These are phyloP conservation scores for Cocos nucifera DNA, from an alignment of 176 grass and related monocot species.

Conservation along the genomic window DNA sequence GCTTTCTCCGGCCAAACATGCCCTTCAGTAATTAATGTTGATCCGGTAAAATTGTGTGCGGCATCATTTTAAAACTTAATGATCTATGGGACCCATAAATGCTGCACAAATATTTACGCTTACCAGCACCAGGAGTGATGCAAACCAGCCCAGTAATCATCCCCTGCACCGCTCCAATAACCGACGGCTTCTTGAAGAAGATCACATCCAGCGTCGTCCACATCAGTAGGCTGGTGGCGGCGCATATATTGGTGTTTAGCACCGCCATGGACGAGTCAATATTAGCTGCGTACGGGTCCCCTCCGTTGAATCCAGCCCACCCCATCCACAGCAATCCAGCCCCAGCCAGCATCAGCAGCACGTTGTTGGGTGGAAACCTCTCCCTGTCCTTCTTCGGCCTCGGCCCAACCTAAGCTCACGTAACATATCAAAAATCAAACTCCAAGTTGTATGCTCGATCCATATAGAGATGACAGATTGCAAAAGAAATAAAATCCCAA, in stretches of 20 bases:
- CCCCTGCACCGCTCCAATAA: slow-evolving; percentile 15
- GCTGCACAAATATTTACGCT: too few species aligned
- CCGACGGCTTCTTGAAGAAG: slow-evolving; percentile 19
- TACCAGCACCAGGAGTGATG: slow-evolving; percentile 16
- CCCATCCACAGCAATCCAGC: slow-evolving; percentile 18
- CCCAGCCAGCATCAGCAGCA: slow-evolving; percentile 7
- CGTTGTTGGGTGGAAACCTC: slow-evolving; percentile 16
- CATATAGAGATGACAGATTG: too few species aligned
- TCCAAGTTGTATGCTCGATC: too few species aligned
- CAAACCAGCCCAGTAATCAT: slow-evolving; percentile 20
- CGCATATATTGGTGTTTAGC: slow-evolving; percentile 17
- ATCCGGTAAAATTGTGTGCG: too few species aligned
- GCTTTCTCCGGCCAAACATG: too few species aligned
- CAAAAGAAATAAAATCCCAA: too few species aligned
- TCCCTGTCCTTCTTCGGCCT: neutral
- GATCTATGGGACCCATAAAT: too few species aligned
- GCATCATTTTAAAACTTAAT: too few species aligned
- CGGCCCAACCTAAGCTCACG: slow-evolving; percentile 1
- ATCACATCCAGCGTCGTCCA: slow-evolving; percentile 16
- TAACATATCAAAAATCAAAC: neutral
- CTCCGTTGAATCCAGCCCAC: slow-evolving; percentile 15
- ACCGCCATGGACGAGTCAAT: slow-evolving; percentile 16
- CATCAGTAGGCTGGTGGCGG: slow-evolving; percentile 6
- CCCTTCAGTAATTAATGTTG: too few species aligned
- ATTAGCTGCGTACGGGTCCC: slow-evolving; percentile 12